These are phyloP conservation scores for Diaporthe ampelina DNA, from an alignment of 2,329 filamentous ascomycete genomes.

Conservation along the genomic window DNA sequence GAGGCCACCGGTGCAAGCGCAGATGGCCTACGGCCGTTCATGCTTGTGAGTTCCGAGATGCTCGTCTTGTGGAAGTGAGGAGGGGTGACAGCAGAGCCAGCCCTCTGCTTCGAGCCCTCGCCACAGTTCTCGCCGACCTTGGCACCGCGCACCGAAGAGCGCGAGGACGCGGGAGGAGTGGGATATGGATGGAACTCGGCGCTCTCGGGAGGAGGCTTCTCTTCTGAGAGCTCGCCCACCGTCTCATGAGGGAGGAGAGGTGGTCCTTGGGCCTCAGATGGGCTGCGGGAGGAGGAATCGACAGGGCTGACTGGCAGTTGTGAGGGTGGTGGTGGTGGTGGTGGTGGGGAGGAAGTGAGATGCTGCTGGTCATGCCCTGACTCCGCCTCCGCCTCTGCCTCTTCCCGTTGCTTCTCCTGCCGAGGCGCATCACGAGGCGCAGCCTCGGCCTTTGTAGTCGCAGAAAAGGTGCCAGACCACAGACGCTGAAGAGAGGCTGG, in stretches of 20 bases:
- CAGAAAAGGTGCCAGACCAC: constrained; percentile 56
- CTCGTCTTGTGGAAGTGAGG: constrained; percentile 58
- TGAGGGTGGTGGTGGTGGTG: constrained; percentile 38
- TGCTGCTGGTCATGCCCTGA: constrained; percentile 34
- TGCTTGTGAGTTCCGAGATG: constrained; percentile 58
- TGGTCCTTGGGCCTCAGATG: constrained; percentile 46
- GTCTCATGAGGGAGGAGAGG: constrained; percentile 58
- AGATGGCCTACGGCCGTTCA: constrained; percentile 59
- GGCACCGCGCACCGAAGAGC: constrained; percentile 59
- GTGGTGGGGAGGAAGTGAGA: constrained; percentile 43
- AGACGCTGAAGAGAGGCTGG: constrained; percentile 75
- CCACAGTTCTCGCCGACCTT: constrained; percentile 58
- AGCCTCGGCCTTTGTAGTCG: constrained; percentile 55
- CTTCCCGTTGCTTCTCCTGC: constrained; percentile 41
- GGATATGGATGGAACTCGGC: constrained; percentile 63
- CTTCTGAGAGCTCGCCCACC: constrained; percentile 49
- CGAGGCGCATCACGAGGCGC: constrained; percentile 49
- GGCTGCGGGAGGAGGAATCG: constrained; percentile 43
- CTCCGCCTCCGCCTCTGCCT: constrained; percentile 27
- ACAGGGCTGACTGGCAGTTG: constrained; percentile 45
- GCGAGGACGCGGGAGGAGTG: constrained; percentile 69
- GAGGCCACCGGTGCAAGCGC: constrained; percentile 72
- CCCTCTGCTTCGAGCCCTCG: constrained; percentile 52
- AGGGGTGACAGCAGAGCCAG: constrained; percentile 52
- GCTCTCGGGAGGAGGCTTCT: constrained; percentile 49